Evolutionary conservation across 23 red algal genomes (phyloP), one percentile per base, ranked within the genome.

Genomic region (Gracilaria domingensis): DNA sequence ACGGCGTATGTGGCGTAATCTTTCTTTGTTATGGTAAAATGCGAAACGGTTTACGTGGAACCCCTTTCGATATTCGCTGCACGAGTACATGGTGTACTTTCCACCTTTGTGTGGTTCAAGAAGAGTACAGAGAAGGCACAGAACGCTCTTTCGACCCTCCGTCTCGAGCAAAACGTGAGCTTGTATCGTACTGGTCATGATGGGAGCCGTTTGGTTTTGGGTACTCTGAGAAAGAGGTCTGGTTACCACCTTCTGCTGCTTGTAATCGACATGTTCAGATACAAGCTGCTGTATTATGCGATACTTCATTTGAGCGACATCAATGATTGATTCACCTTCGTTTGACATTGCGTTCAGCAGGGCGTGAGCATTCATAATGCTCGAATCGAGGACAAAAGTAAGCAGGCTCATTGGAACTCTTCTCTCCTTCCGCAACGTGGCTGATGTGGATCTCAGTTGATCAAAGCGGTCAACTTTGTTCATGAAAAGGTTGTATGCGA

Each of bases 101-200:
- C 13, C 14, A 58, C 23, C 13, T 2, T 34, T 12, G 4, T 16
- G 4, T 70, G 30, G 35, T 34, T 9, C 14, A 12, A 28, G 8
- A 2, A 38, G 30, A 4, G 14, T 70, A 25, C 65, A 34, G 17
- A 70, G 65, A 33, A 70, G 13, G 25, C 65, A 70, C 1, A 4
- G 25, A 4, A 70, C 65, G 65, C 3, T 70, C 25, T 33, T 38
- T 70, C 35, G 42, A 4, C 28, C 28, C 18, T 70, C 65, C 4
- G 65, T 70, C 4, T 70, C 65, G 23, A 70, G 65, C 65, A 70
- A 34, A 28, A 70, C 35, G 13, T 70, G 65, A 28, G 65, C 28
- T 33, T 3, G 13, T 4, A 58, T 23, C 2, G 18, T 58, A 23
- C 28, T 33, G 65, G 6, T 36, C 35, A 26, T 35, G 35, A 11